Evolutionary conservation across 2,329 filamentous ascomycete genomes (phyloP), one percentile per base, ranked within the genome.

Genomic region (Helicocarpus griseus): DNA sequence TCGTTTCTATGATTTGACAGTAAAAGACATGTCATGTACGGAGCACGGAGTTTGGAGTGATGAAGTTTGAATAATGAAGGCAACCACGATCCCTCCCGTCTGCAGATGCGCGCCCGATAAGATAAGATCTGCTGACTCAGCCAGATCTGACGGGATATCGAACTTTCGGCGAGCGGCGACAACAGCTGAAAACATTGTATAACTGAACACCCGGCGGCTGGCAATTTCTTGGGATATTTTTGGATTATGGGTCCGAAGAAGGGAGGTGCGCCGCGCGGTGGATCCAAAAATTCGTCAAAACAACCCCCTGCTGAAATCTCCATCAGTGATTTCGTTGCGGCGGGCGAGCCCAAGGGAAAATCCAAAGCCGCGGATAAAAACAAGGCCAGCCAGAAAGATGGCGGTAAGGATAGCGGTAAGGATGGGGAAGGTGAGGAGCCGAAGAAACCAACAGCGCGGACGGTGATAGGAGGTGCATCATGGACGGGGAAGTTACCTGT

Each of bases 401-500:
- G 50, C 21, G n/a, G n/a, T n/a, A n/a, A n/a, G n/a, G n/a, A n/a
- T n/a, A n/a, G n/a, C n/a, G n/a, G n/a, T n/a, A 58, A 68, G 62
- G 55, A 64, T 57, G 53, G 71, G 46, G 69, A 65, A 5, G 56
- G 66, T 14, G 69, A 71, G 36, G 67, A 70, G 55, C 74, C 73
- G n/a, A 82, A 81, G 65, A 81, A 78, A 59, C 79, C 80, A 38
- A 76, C 80, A 46, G 79, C 78, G 21, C 73, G 79, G 68, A 88
- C 94, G 60, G 74, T 98, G 58, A 95, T 98, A 63, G 93, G 89
- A 39, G 93, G 93, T 46, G 82, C 89, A 53, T 96, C 89, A 60
- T 98, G 93, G 93, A 98, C 93, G 0, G 93, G 93, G 38, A 98
- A 98, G 68, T 74, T 98, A 29, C 93, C 93, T 1, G 87, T 96